These are phyloP conservation scores for Vitis labrusca DNA, from an alignment of 164 flowering plant genomes.

Conservation along the genomic window DNA sequence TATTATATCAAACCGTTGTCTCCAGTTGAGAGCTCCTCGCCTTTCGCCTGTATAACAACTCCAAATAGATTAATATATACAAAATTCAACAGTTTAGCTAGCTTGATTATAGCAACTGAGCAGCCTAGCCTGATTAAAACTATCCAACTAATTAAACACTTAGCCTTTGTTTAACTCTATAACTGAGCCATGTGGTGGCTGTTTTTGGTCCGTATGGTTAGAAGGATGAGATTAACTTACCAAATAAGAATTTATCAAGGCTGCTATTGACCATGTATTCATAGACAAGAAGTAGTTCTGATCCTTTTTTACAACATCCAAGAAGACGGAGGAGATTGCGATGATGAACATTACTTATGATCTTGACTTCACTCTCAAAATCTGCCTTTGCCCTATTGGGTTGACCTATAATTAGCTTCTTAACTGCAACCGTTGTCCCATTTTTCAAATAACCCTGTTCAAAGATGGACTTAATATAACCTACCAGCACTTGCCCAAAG, in stretches of 20 bases:
- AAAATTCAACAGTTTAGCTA: too few relatives aligned
- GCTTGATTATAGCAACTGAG: too few relatives aligned
- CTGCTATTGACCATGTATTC: conserved; percentile 64
- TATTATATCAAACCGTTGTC: conserved; percentile 47
- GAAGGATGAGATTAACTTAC: conserved; percentile 22
- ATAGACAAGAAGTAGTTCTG: conserved; percentile 48
- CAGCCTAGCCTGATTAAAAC: too few relatives aligned
- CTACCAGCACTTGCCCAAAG: too few relatives aligned
- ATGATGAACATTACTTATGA: conserved; percentile 61
- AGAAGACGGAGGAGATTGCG: conserved; percentile 61
- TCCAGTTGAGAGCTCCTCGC: conserved; percentile 52
- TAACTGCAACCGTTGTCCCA: conserved; percentile 57
- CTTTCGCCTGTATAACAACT: conserved; percentile 33
- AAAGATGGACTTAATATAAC: too few relatives aligned
- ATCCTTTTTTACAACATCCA: conserved; percentile 56
- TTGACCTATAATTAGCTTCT: conserved; percentile 37
- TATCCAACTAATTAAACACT: too few relatives aligned
- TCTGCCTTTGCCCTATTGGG: conserved; percentile 33
- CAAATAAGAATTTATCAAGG: conserved; percentile 55
- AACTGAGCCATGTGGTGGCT: too few relatives aligned
- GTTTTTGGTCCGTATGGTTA: not conserved
- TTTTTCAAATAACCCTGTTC: conserved; percentile 45
- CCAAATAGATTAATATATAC: not conserved
- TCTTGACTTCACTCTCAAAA: conserved; percentile 51
- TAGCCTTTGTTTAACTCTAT: too few relatives aligned